Evolutionary conservation across 805 yeast species (phyloP).

Genomic region (Pachysolen tannophilus): DNA sequence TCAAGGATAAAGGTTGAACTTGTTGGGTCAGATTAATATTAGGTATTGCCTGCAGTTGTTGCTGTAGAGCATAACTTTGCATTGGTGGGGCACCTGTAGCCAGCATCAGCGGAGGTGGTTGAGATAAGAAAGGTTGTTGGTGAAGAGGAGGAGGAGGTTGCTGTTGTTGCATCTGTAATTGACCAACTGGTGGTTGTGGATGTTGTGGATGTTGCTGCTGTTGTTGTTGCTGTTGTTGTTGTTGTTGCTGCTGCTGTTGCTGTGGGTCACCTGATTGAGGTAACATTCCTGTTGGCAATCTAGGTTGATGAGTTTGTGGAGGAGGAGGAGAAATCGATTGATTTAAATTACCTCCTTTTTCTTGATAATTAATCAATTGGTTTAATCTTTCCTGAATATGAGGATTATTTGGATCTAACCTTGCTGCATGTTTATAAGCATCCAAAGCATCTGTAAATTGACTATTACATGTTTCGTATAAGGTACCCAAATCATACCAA

Average conservation of each 20-base stretch:
- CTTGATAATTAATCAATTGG: conserved; percentile 67
- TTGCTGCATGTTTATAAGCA: conserved; percentile 94
- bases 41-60: conserved; percentile 4
- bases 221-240: conserved; percentile 9
- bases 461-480: conserved; percentile 95
- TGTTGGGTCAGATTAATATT: conserved; percentile 3
- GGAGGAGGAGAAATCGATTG: conserved; percentile 41
- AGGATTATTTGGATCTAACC: conserved; percentile 88
- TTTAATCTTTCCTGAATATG: conserved; percentile 91
- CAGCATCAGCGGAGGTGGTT: conserved; percentile 1
- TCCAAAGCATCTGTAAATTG: conserved; percentile 93
- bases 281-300: conserved; percentile 58
- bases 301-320: conserved; percentile 66
- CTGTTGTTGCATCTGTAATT: conserved; percentile 2
- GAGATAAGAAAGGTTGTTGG: conserved; percentile 4
- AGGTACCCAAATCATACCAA: conserved; percentile 97
- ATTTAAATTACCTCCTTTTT: conserved; percentile 53
- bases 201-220: conserved; percentile 6
- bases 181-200: conserved; percentile 6
- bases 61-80: conserved; percentile 1
- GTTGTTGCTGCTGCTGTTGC: conserved; percentile 12
- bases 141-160: not conserved
- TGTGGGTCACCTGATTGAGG: conserved; percentile 26
- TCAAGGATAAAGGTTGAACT: not conserved
- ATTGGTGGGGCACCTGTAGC: not conserved